Evolutionary conservation across 2,329 filamentous ascomycete species (phyloP).

Genomic region (Thyridium curvatum): DNA sequence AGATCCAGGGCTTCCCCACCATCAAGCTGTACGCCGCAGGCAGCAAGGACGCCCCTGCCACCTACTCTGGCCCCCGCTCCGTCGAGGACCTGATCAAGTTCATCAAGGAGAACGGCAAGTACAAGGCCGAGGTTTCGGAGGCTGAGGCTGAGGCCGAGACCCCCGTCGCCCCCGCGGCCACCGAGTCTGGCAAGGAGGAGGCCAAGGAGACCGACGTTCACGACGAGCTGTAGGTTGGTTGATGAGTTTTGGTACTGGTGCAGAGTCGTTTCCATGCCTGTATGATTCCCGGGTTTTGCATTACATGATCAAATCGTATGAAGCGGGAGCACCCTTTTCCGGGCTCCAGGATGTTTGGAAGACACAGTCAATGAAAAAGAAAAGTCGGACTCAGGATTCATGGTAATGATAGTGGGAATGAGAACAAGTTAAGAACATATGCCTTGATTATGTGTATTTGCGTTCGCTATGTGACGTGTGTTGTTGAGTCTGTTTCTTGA

Average conservation of each 20-base stretch:
- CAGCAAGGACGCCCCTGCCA: slow-evolving; percentile 75
- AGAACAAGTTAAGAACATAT: too few relatives aligned
- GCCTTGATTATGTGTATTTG: too few relatives aligned
- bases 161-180: slow-evolving; percentile 41
- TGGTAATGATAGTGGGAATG: too few relatives aligned
- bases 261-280: background rate
- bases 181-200: slow-evolving; percentile 40
- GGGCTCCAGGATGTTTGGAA: too few relatives aligned
- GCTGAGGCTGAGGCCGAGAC: slow-evolving; percentile 50
- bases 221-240: slow-evolving; percentile 66
- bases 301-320: background rate
- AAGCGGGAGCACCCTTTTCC: too few relatives aligned
- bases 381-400: too few relatives aligned
- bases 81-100: slow-evolving; percentile 89
- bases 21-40: slow-evolving; percentile 97
- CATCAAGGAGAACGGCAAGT: slow-evolving; percentile 90
- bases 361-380: too few relatives aligned
- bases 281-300: slow-evolving; percentile 2
- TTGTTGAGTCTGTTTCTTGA: too few relatives aligned
- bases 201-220: slow-evolving; percentile 44
- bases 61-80: slow-evolving; percentile 82
- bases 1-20: slow-evolving; percentile 96
- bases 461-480: too few relatives aligned
- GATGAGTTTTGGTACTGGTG: slow-evolving; percentile 1
- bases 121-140: slow-evolving; percentile 64